phyloP scores from a whole-genome alignment of 225 moss, liverwort and hornwort species.

The Polytrichum commune region DNA sequence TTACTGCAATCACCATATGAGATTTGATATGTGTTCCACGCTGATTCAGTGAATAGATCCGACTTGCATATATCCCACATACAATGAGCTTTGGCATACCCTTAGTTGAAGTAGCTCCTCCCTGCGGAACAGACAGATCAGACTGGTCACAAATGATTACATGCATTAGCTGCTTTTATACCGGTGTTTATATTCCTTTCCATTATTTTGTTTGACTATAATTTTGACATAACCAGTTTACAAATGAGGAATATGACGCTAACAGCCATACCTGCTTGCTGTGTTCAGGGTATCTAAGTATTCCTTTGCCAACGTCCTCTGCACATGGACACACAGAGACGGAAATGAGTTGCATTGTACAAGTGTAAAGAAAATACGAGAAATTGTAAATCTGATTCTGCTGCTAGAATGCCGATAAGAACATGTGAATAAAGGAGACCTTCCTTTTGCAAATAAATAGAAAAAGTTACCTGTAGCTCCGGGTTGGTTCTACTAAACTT shows the following conservation, averaged over 20 bases:
- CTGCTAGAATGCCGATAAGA: no score
- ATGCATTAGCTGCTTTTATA: no score
- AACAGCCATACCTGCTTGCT: slow-evolving; percentile 21
- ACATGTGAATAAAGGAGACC: neutral
- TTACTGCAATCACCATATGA: neutral
- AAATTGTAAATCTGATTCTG: no score
- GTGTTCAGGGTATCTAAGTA: slow-evolving; percentile 33
- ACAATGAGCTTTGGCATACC: slow-evolving; percentile 7
- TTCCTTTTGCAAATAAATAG: neutral
- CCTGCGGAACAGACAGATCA: slow-evolving; percentile 13
- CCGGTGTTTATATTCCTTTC: no score
- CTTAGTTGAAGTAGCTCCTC: slow-evolving; percentile 32
- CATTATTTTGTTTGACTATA: no score
- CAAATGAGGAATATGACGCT: neutral
- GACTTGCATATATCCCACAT: neutral
- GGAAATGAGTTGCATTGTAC: no score
- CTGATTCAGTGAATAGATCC: neutral
- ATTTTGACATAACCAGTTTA: no score
- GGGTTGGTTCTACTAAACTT: slow-evolving; percentile 19
- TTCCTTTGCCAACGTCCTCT: slow-evolving; percentile 26
- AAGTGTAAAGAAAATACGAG: neutral
- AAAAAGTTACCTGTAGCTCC: slow-evolving; percentile 14
- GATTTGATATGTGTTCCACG: neutral
- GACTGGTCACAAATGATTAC: no score
- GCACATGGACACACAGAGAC: neutral